Conservation (phyloP, 805 yeast genomes). For the Wickerhamiella lipophila region DNA sequence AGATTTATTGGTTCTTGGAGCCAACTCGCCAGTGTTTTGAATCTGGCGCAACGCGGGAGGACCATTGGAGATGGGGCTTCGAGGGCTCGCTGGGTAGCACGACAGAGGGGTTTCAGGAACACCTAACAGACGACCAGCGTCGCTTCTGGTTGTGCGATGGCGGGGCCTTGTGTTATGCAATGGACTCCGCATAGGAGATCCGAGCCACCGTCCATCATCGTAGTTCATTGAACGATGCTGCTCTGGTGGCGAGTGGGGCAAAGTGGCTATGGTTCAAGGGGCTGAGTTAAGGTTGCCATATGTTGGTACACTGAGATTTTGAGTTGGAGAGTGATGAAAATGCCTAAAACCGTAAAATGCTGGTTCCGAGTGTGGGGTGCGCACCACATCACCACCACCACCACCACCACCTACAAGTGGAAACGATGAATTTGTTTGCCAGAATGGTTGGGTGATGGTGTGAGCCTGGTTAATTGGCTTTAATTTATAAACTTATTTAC, state of each 20-base stretch:
- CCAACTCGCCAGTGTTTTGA: neutral
- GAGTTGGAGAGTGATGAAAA: no score
- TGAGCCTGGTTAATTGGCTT: no score
- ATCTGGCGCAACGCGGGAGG: constrained; percentile 6
- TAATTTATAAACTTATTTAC: no score
- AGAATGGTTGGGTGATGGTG: no score
- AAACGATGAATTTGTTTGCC: no score
- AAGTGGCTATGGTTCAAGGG: neutral
- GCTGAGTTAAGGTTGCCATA: neutral
- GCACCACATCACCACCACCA: no score
- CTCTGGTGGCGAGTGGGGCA: neutral
- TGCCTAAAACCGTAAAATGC: no score
- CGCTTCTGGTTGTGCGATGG: constrained; percentile 8
- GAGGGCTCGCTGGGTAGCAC: constrained; percentile 7
- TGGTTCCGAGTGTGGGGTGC: no score
- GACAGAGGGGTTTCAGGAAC: constrained; percentile 8
- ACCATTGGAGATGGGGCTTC: neutral
- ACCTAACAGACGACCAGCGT: constrained; percentile 1
- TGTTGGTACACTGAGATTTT: no score
- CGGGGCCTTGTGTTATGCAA: neutral
- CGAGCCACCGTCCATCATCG: constrained; percentile 9
- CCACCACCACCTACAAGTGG: no score
- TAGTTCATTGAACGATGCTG: constrained; percentile 6
- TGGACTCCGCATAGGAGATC: constrained; percentile 11
- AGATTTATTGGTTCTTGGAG: neutral